phyloP scores from a whole-genome alignment of 2,329 filamentous ascomycete genomes.

The Coniochaeta pulveracea region DNA sequence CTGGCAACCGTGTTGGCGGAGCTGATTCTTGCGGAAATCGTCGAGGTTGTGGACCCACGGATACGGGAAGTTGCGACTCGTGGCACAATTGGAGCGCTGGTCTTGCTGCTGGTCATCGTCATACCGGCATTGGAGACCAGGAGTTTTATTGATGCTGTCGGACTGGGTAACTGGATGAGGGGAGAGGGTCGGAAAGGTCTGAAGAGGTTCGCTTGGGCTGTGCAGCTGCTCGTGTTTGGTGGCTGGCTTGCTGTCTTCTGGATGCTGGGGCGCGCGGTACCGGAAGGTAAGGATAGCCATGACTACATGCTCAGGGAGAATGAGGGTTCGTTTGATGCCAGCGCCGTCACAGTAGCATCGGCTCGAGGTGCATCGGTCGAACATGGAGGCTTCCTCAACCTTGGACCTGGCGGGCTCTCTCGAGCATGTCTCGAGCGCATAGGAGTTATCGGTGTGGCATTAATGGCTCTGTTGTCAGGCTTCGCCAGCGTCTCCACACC shows the following conservation, averaged over 20 bases:
- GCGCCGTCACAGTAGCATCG: too few species aligned
- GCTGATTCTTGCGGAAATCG: slow-evolving; percentile 75
- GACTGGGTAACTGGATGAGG: slow-evolving; percentile 41
- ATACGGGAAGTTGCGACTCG: slow-evolving; percentile 59
- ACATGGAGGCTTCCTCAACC: too few species aligned
- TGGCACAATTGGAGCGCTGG: slow-evolving; percentile 56
- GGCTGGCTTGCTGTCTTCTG: slow-evolving; percentile 67
- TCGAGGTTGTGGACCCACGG: slow-evolving; percentile 57
- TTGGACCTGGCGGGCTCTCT: slow-evolving; percentile 27
- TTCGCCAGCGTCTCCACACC: slow-evolving; percentile 82
- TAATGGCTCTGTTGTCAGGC: slow-evolving; percentile 81
- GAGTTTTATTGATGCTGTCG: slow-evolving; percentile 35
- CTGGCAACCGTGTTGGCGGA: slow-evolving; percentile 69
- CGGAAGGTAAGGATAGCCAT: slow-evolving; percentile 11
- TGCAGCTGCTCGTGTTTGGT: slow-evolving; percentile 51
- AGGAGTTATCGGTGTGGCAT: slow-evolving; percentile 72
- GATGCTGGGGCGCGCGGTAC: slow-evolving; percentile 56
- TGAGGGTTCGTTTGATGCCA: too few species aligned
- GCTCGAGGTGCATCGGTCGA: too few species aligned
- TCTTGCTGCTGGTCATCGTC: slow-evolving; percentile 61
- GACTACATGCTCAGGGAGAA: slow-evolving; percentile 10
- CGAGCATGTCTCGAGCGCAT: slow-evolving; percentile 55
- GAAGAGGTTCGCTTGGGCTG: slow-evolving; percentile 49
- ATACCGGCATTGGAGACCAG: slow-evolving; percentile 74
- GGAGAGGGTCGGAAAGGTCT: slow-evolving; percentile 24